Base-by-base conservation (phyloP, 192 early-diverging fungal species). In the Phycomyces nitens region DNA sequence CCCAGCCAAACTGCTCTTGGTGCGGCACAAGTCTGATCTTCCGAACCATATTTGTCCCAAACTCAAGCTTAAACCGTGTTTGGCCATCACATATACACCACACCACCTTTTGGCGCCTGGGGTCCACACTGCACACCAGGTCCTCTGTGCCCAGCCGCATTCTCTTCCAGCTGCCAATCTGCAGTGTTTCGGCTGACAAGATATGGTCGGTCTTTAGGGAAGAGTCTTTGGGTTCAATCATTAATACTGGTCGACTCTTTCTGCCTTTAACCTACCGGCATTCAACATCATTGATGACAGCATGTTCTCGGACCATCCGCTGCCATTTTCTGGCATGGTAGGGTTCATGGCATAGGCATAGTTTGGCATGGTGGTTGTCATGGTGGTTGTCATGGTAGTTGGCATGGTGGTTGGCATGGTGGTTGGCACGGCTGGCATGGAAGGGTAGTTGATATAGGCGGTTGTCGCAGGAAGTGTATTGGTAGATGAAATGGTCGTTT, bases 131-230 rank as follows among this genome's bases (percentile, higher is more conserved):
- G 12, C 44, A 47, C 2, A 47, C 44, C 12, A 47, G 11, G 44
- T 47, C 44, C 18, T 47, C 44, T 7, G 59, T 52, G 38, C 73
- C 69, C 53, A 86, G 64, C 3, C 83, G 71, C 55, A 87, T 84
- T 50, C 85, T 71, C 49, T 80, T 77, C 85, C 85, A 87, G 12
- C 77, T 83, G 51, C 85, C 85, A 42, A 87, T 87, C 7, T 79
- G 72, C 23, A 86, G 58, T 24, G 82, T 81, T 59, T 86, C 82
- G 39, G 72, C 77, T 56, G 82, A 72, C 34, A 85, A 72, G 15
- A 18, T 3, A 47, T 47, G 44, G 4, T n/a, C 44, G 34, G 50
- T 51, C 24, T 50, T 47, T 29, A 51, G 0, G 22, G 44, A 38
- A 24, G 60, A 52, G 50, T 51, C 43, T 38, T 47, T 18, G 42